These are phyloP conservation scores for Bombardia bombarda DNA, from an alignment of 495 filamentous ascomycete genomes.

Conservation along the genomic window DNA sequence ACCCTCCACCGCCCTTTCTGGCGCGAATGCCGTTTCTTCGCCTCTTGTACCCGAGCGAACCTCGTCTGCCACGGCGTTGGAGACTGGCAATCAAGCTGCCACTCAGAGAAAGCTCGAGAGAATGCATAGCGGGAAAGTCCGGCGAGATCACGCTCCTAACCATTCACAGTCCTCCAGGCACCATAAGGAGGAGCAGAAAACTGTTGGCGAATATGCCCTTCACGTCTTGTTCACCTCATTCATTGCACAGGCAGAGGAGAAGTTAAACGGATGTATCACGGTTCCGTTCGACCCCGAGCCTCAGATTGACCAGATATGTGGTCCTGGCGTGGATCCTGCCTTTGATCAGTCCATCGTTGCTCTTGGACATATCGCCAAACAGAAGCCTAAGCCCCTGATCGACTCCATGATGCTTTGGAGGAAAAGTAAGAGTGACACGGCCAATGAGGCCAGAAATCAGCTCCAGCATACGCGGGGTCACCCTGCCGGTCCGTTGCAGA, in stretches of 20 bases:
- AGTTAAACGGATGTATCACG: conserved; percentile 77
- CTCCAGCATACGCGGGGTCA: conserved; percentile 51
- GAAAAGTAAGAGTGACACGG: conserved; percentile 86
- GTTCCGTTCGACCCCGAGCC: conserved; percentile 67
- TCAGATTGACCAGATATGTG: conserved; percentile 80
- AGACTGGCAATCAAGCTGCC: conserved; percentile 9
- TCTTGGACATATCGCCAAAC: conserved; percentile 83
- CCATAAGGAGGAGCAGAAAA: conserved; percentile 68
- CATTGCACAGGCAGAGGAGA: conserved; percentile 82
- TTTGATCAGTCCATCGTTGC: conserved; percentile 95
- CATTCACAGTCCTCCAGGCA: conserved; percentile 77
- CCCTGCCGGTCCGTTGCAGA: conserved; percentile 25
- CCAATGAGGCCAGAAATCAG: conserved; percentile 50
- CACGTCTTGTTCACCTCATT: conserved; percentile 94
- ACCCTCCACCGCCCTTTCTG: conserved; percentile 34
- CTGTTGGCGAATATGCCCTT: conserved; percentile 90
- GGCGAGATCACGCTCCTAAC: conserved; percentile 66
- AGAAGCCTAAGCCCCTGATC: conserved; percentile 91
- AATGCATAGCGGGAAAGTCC: conserved; percentile 55
- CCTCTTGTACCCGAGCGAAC: conserved; percentile 26
- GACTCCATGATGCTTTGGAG: conserved; percentile 97
- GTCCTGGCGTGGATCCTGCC: conserved; percentile 75
- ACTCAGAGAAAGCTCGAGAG: conserved; percentile 49
- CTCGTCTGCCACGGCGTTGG: conserved; percentile 20
- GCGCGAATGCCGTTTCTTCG: conserved; percentile 28